Evolutionary conservation across 805 yeast genomes (phyloP).

Genomic region (Lipomyces chichibuensis): DNA sequence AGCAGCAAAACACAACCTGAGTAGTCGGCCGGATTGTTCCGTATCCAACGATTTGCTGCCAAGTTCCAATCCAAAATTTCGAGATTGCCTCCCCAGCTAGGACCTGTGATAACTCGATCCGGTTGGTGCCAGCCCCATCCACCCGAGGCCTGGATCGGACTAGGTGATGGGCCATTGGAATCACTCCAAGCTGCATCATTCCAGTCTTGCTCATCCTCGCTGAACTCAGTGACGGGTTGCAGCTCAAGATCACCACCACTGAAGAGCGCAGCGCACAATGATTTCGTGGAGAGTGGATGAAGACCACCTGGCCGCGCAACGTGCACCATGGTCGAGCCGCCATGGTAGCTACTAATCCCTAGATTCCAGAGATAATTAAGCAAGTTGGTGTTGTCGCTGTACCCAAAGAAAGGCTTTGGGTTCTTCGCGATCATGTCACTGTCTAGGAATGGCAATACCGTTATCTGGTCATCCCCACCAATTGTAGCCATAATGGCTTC

Average conservation of each 20-base stretch:
- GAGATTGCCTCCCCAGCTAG: constrained; percentile 4
- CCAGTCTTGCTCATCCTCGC: constrained; percentile 2
- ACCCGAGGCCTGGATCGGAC: not conserved
- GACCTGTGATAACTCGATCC: not conserved
- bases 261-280: constrained; percentile 6
- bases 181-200: not conserved
- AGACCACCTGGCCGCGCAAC: constrained; percentile 1
- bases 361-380: constrained; percentile 7
- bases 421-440: not conserved
- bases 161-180: not conserved
- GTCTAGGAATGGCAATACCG: constrained; percentile 5
- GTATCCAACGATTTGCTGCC: constrained; percentile 2
- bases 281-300: not conserved
- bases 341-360: constrained; percentile 1
- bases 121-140: constrained; percentile 3
- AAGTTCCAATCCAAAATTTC: constrained; percentile 7
- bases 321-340: constrained; percentile 6
- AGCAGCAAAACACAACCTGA: constrained; percentile 1
- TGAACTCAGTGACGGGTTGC: constrained; percentile 1
- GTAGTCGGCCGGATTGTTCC: not conserved
- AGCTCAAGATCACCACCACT: constrained; percentile 2
- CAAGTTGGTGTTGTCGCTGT: constrained; percentile 4
- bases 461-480: constrained; percentile 4
- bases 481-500: constrained; percentile 4
- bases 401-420: constrained; percentile 7